These are phyloP conservation scores for Mucor saturninus DNA, from an alignment of 371 early-diverging fungal species.

Conservation along the genomic window DNA sequence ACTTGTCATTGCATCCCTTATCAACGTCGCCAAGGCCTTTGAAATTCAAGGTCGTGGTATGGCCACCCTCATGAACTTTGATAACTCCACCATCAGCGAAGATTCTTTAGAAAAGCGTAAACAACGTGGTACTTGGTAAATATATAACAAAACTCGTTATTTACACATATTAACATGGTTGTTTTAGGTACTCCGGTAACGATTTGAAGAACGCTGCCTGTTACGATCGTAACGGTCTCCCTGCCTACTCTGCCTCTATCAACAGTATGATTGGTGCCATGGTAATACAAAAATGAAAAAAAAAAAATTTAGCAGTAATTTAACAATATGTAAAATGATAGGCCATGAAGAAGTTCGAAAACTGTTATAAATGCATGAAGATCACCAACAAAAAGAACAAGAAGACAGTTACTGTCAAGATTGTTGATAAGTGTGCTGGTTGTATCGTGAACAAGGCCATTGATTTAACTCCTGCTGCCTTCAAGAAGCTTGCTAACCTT, in stretches of 20 bases:
- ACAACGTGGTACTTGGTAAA: slow-evolving; percentile 52
- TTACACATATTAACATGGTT: no score
- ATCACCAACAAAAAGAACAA: slow-evolving; percentile 48
- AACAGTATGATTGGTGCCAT: slow-evolving; percentile 56
- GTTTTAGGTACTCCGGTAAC: slow-evolving; percentile 46
- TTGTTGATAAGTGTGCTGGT: slow-evolving; percentile 56
- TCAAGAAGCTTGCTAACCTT: slow-evolving; percentile 43
- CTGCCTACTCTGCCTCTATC: slow-evolving; percentile 40
- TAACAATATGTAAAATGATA: slow-evolving; percentile 1
- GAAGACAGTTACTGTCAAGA: slow-evolving; percentile 42
- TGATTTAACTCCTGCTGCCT: slow-evolving; percentile 53
- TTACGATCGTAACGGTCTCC: slow-evolving; percentile 53
- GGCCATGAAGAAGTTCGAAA: slow-evolving; percentile 55
- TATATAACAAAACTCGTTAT: neutral
- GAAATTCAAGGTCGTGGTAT: slow-evolving; percentile 39
- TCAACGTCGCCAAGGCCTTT: slow-evolving; percentile 24
- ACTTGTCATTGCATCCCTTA: slow-evolving; percentile 21
- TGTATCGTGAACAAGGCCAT: slow-evolving; percentile 49
- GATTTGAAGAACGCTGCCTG: slow-evolving; percentile 57
- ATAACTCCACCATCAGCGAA: slow-evolving; percentile 24
- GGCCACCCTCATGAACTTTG: slow-evolving; percentile 39
- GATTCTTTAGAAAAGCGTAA: slow-evolving; percentile 37
- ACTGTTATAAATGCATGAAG: slow-evolving; percentile 59
- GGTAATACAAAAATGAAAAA: slow-evolving; percentile 24
- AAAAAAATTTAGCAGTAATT: no score